Evolutionary conservation across 176 grass and related monocot species (phyloP).

Genomic region (Stipa capillata): DNA sequence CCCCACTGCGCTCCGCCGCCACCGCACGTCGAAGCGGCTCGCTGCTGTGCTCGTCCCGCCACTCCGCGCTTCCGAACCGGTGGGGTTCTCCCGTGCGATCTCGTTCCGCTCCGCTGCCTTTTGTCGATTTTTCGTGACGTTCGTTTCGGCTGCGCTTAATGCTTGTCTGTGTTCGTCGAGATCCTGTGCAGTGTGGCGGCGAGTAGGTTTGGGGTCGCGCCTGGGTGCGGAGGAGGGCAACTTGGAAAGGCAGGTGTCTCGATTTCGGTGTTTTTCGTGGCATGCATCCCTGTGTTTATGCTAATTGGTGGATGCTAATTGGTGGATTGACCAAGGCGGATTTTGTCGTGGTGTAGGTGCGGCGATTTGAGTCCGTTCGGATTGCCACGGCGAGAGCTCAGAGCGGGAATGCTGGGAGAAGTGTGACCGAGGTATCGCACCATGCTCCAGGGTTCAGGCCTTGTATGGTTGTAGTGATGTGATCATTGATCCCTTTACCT

Average conservation of each 20-base stretch:
- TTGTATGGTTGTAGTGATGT: not conserved
- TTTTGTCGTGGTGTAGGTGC: conserved; percentile 30
- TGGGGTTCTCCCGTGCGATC: not conserved
- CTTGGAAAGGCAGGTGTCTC: conserved; percentile 44
- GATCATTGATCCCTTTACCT: not conserved
- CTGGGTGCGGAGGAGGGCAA: not conserved
- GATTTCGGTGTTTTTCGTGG: not conserved
- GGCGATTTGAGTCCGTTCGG: conserved; percentile 18
- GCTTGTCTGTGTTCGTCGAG: not conserved
- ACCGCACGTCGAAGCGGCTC: not conserved
- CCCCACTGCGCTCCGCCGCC: conserved; percentile 14
- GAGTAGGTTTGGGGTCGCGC: conserved; percentile 22
- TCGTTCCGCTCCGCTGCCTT: conserved; percentile 9
- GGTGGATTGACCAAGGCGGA: conserved; percentile 6
- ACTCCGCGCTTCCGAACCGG: not conserved
- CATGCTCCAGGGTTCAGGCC: not conserved
- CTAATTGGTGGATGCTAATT: not conserved
- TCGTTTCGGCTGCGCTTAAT: not conserved
- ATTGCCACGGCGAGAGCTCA: conserved; percentile 16
- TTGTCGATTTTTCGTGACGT: not conserved
- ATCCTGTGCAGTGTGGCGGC: conserved; percentile 36
- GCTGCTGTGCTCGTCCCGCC: not conserved
- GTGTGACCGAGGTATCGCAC: conserved; percentile 45
- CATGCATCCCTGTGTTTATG: not conserved
- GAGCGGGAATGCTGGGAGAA: conserved; percentile 31